Conservation (phyloP, 2,329 filamentous ascomycete genomes). For the Aureobasidium sp. region DNA sequence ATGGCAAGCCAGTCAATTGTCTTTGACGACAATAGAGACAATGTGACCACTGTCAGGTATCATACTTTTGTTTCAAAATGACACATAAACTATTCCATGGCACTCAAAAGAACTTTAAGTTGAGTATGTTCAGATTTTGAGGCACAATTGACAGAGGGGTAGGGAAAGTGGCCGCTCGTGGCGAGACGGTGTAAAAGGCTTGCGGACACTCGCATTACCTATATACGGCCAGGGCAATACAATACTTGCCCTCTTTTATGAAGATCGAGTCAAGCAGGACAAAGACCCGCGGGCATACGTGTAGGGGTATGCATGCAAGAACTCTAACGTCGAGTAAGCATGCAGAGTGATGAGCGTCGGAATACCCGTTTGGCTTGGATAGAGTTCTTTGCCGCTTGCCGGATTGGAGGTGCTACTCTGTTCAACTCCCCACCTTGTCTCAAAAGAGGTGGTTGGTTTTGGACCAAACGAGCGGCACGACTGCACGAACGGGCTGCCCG, state of each 20-base stretch:
- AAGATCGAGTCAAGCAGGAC: neutral
- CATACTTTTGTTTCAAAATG: neutral
- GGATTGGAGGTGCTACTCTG: neutral
- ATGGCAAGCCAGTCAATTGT: neutral
- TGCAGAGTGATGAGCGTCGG: slow-evolving; percentile 5
- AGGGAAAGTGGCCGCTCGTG: neutral
- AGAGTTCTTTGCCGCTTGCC: slow-evolving; percentile 7
- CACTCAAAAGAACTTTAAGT: neutral
- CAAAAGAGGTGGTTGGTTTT: slow-evolving; percentile 13
- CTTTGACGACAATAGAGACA: neutral
- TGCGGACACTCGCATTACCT: neutral
- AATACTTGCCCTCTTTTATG: neutral
- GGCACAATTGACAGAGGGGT: neutral
- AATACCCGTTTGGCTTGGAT: neutral
- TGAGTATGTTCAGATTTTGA: neutral
- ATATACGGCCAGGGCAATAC: neutral
- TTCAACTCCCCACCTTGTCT: slow-evolving; percentile 10
- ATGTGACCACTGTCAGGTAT: neutral
- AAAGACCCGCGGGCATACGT: slow-evolving; percentile 7
- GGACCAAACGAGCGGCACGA: neutral
- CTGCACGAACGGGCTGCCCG: slow-evolving; percentile 2
- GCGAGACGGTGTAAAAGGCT: neutral
- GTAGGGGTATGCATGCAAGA: slow-evolving; percentile 10
- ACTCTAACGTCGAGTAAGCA: slow-evolving; percentile 14
- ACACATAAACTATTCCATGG: neutral